Conservation (phyloP, 495 filamentous ascomycete species). For the Neurospora terricola region DNA sequence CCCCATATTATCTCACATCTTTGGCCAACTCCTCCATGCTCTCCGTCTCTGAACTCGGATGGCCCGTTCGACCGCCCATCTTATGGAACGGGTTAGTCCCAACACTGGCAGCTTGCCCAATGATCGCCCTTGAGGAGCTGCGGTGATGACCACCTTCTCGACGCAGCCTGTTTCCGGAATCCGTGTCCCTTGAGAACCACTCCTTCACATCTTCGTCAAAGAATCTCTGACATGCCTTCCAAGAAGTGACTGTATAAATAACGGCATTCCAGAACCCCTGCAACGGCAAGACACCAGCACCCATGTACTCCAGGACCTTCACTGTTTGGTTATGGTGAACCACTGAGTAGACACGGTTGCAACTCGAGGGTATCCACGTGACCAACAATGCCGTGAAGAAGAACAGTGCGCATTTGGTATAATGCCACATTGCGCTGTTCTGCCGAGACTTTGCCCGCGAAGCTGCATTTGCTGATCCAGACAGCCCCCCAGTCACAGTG, state of each 20-base stretch:
- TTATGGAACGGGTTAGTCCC: not conserved
- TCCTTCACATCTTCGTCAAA: not conserved
- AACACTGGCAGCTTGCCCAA: not conserved
- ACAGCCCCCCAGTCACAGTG: not conserved
- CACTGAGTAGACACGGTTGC: slow-evolving; percentile 66
- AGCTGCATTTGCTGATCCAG: slow-evolving; percentile 16
- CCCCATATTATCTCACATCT: not conserved
- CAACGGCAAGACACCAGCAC: slow-evolving; percentile 66
- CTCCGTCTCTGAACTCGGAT: not conserved
- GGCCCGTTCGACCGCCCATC: not conserved
- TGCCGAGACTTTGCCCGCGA: slow-evolving; percentile 1
- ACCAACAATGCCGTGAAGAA: slow-evolving; percentile 76
- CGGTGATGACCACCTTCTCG: not conserved
- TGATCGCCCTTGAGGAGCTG: not conserved
- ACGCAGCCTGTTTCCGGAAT: not conserved
- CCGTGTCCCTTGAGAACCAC: not conserved
- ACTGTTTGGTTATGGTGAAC: slow-evolving; percentile 41
- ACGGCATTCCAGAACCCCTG: slow-evolving; percentile 84
- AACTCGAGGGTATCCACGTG: slow-evolving; percentile 78
- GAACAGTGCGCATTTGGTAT: slow-evolving; percentile 74
- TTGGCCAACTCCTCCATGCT: not conserved
- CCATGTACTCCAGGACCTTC: slow-evolving; percentile 56
- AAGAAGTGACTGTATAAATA: slow-evolving; percentile 64
- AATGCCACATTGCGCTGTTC: slow-evolving; percentile 58
- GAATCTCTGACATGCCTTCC: slow-evolving; percentile 31